Base-by-base conservation (phyloP, 352 stramenopile species). In the Phytophthora crassamura region DNA sequence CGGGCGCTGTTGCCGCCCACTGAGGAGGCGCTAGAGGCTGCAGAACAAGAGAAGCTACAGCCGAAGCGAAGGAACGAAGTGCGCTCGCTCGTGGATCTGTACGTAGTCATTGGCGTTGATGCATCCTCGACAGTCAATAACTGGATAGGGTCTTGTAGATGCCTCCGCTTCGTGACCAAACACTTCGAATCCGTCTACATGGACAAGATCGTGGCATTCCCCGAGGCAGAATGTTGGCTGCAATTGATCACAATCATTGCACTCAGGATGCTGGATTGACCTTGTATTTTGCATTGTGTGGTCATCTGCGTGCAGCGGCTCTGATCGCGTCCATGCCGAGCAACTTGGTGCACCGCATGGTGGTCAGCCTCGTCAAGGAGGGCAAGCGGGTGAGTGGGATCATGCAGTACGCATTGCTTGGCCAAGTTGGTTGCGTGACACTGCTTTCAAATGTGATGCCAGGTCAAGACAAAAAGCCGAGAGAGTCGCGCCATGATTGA, bases 101-200 rank as follows among this genome's bases (percentile, higher is more conserved):
- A 51, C n/a, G 53, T 68, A 10, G 15, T 20, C 25, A 39, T 35
- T 4, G 22, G 22, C 22, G 22, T 25, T 33, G 12, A 16, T 50
- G 25, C 22, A 33, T 7, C 16, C 11, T 49, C 22, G 22, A 25
- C 22, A 33, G 5, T n/a, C 32, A 34, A n/a, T 34, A 34, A 14
- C n/a, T 49, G 16, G 6, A 25, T 25, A 25, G 18, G 20, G 11
- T 33, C 2, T 53, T 49, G 36, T 34, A 92, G 84, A 54, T 92
- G 84, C 41, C 69, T 92, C 16, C 70, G 67, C 0, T 75, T 86
- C 25, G 64, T 91, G 45, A 87, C 80, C 14, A 88, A 79, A 43
- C 85, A 93, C 58, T 93, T 93, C 53, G 74, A 88, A 35, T 80
- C 70, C 33, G 57, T 89, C 22, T 93, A 72, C 43, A 84, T 91